Percentiles rank a stretch among this genome's conserved stretches.
phyloP scores from a whole-genome alignment of 2,329 filamentous ascomycete species.

The Colletotrichum karsti region DNA sequence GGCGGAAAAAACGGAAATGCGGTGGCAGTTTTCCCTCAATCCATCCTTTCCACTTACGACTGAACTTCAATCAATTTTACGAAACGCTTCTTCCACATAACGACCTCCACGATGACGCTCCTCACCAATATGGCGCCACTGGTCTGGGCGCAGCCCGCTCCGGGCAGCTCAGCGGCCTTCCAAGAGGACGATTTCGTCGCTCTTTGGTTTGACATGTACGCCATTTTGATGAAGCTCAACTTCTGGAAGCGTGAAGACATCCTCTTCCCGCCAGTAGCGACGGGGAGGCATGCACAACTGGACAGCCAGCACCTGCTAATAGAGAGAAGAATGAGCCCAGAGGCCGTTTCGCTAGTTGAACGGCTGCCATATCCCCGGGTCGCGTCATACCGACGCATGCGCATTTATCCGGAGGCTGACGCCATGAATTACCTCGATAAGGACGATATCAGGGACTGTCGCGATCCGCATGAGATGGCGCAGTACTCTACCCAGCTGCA shows the following conservation, averaged over 20 bases:
- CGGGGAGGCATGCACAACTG: constrained; percentile 1
- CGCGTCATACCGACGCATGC: background rate
- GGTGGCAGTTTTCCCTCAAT: too few species aligned
- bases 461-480: constrained; percentile 11
- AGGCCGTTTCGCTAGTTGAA: constrained; percentile 9
- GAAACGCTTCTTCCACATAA: background rate
- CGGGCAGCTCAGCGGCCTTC: background rate
- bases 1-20: too few species aligned
- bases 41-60: too few species aligned
- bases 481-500: background rate
- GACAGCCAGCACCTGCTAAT: background rate
- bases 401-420: constrained; percentile 1
- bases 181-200: constrained; percentile 13
- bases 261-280: constrained; percentile 7
- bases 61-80: background rate
- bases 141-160: constrained; percentile 5
- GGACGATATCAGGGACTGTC: background rate
- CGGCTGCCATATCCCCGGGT: constrained; percentile 12
- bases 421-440: background rate
- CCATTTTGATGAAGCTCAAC: background rate
- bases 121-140: background rate
- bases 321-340: background rate
- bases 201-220: constrained; percentile 15
- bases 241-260: constrained; percentile 4
- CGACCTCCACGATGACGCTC: background rate